Evolutionary conservation across 495 filamentous ascomycete species (phyloP), one percentile per base, ranked within the genome.

Genomic region (Penicillium roqueforti): DNA sequence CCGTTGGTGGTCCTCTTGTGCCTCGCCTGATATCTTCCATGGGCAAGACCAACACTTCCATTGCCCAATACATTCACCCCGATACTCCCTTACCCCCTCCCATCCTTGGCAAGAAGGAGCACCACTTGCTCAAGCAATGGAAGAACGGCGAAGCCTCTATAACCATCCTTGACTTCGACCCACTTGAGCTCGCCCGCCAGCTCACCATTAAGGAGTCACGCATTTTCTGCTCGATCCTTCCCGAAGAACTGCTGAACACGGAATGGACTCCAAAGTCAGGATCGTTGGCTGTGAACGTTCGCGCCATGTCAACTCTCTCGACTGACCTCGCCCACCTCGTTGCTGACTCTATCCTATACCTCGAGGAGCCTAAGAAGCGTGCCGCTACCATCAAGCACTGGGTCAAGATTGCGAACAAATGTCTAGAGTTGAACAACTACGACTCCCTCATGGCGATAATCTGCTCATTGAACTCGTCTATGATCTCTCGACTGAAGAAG

Each of bases 381-480:
- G 93, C 95, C 3, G 67, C 78, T 2, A 84, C 91, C 41, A 93
- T 99, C 76, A 97, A 99, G 76, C 91, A 97, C 60, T 99, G 95
- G 95, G 89, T 96, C 50, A 99, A 99, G 76, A 88, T 97, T 56
- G 88, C 89, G 2, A 84, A 86, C 64, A 87, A 87, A 56, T 96
- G 91, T 61, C 76, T 95, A 10, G 85, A 90, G 55, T 77, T 99
- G 7, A 88, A 91, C 70, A 99, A 99, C 72, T 99, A 97, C 67
- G 92, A 97, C 63, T 88, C 90, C 1, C 76, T 97, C 37, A 96
- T 96, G 89, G 91, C 92, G 11, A 96, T 99, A 63, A 89, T 95
- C 64, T 96, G 92, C 75, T 90, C 88, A 0, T 69, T 99, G 42
- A 92, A 93, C 67, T 88, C 88, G 43, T 96, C 91, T 0, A 89